These are phyloP conservation scores for Fusarium albosuccineum DNA, from an alignment of 2,329 filamentous ascomycete species.

Conservation along the genomic window DNA sequence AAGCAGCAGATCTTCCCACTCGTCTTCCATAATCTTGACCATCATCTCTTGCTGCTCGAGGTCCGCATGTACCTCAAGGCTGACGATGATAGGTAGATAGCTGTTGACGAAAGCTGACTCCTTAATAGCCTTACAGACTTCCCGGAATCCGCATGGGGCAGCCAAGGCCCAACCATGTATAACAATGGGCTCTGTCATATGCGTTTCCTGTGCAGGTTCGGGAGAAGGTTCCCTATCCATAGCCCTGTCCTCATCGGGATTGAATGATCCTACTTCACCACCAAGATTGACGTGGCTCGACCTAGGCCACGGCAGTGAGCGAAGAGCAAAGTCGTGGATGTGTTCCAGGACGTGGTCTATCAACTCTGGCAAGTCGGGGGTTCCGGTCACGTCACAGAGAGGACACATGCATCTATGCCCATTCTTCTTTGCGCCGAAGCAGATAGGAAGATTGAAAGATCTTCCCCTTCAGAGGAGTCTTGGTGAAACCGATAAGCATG, in stretches of 20 bases:
- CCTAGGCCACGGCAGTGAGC: background rate
- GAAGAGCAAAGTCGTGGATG: background rate
- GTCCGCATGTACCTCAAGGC: constrained; percentile 88
- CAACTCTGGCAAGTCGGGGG: background rate
- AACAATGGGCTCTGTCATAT: constrained; percentile 72
- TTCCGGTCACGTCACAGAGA: background rate
- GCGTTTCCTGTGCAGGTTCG: background rate
- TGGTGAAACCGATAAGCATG: background rate
- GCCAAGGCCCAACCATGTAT: constrained; percentile 87
- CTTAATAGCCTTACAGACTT: constrained; percentile 83
- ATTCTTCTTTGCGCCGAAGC: background rate
- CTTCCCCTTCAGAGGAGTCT: background rate
- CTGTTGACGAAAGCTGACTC: constrained; percentile 82
- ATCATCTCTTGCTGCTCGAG: constrained; percentile 87
- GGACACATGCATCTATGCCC: background rate
- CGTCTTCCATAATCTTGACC: constrained; percentile 92
- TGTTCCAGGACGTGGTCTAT: constrained; percentile 1
- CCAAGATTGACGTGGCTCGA: background rate
- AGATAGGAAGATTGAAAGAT: background rate
- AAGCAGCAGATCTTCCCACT: constrained; percentile 82
- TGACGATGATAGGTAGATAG: constrained; percentile 87
- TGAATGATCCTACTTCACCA: background rate
- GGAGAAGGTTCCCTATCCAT: background rate
- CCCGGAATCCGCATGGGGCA: constrained; percentile 83
- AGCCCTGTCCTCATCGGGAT: background rate